Conservation (phyloP, 1,284 basidiomycete species). For the Ganoderma sp. region DNA sequence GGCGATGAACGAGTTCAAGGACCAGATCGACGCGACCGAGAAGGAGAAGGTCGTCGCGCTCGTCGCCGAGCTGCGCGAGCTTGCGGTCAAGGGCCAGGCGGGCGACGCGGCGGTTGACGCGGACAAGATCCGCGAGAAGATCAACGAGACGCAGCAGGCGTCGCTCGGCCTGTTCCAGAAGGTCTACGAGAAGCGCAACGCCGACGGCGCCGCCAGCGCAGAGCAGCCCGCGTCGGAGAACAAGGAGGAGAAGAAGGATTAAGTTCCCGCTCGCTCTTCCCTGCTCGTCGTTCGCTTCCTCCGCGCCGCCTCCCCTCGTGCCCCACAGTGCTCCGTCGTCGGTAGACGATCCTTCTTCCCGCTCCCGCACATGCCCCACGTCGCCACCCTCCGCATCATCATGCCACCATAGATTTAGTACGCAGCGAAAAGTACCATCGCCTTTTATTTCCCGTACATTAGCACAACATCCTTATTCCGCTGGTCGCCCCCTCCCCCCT, state of each 20-base stretch:
- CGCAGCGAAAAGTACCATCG: constrained; percentile 37
- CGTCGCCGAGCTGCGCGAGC: constrained; percentile 86
- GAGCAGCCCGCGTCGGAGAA: constrained; percentile 53
- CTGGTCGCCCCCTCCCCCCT: neutral
- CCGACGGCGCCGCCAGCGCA: constrained; percentile 62
- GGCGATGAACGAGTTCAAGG: constrained; percentile 92
- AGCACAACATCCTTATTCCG: constrained; percentile 24
- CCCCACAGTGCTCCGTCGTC: neutral
- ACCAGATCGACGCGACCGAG: constrained; percentile 91
- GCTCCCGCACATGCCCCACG: constrained; percentile 12
- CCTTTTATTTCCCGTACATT: constrained; percentile 37
- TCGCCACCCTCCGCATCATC: constrained; percentile 20
- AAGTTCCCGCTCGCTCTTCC: constrained; percentile 41
- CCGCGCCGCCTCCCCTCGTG: constrained; percentile 13
- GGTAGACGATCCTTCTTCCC: constrained; percentile 8
- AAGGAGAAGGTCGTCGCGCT: constrained; percentile 93
- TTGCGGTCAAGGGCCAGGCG: constrained; percentile 89
- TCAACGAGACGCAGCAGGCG: constrained; percentile 95
- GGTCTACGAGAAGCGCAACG: constrained; percentile 92
- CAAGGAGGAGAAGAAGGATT: constrained; percentile 78
- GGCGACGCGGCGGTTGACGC: constrained; percentile 84
- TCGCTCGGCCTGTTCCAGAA: constrained; percentile 98
- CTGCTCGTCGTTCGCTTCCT: constrained; percentile 4
- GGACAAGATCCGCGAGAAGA: constrained; percentile 91
- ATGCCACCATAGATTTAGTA: constrained; percentile 30